A percentile compares a stretch with the other conserved stretches of the same genome.
Evolutionary conservation across 441 rosid species (phyloP).

Genomic region (Erodium texanum): DNA sequence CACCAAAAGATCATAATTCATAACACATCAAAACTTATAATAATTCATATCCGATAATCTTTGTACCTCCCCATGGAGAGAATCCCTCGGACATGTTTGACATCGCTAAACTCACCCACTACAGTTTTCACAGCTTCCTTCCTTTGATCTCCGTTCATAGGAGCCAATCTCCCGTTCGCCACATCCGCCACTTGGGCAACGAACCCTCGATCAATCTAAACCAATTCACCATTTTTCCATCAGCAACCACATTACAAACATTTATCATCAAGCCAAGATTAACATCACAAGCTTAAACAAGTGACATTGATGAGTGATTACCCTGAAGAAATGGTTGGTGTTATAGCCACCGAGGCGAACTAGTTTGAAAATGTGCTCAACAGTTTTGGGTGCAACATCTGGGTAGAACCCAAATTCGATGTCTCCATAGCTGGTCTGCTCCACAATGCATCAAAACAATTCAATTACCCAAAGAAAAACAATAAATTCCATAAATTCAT

Average conservation of each 20-base stretch:
- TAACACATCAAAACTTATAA: background rate
- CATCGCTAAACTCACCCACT: slow-evolving; percentile 75
- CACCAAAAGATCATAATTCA: background rate
- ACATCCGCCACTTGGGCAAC: slow-evolving; percentile 97
- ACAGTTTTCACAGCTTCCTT: slow-evolving; percentile 57
- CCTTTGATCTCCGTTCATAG: slow-evolving; percentile 76
- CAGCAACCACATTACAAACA: background rate
- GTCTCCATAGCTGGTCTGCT: slow-evolving; percentile 74
- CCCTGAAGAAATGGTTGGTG: slow-evolving; percentile 90
- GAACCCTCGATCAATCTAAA: slow-evolving; percentile 84
- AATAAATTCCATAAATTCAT: background rate
- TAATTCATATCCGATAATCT: background rate
- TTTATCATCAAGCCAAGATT: background rate
- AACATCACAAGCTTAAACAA: background rate
- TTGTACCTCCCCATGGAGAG: slow-evolving; percentile 89
- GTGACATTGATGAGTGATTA: slow-evolving; percentile 17
- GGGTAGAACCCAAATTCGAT: slow-evolving; percentile 89
- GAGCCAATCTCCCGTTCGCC: slow-evolving; percentile 56
- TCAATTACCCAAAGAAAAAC: background rate
- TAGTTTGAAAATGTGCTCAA: slow-evolving; percentile 79
- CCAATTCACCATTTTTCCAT: background rate
- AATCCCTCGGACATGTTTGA: slow-evolving; percentile 84
- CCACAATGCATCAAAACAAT: background rate
- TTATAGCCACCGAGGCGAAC: slow-evolving; percentile 83
- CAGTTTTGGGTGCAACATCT: slow-evolving; percentile 71